These are phyloP conservation scores for Brassica balearica DNA, from an alignment of 441 rosid genomes.

Conservation along the genomic window DNA sequence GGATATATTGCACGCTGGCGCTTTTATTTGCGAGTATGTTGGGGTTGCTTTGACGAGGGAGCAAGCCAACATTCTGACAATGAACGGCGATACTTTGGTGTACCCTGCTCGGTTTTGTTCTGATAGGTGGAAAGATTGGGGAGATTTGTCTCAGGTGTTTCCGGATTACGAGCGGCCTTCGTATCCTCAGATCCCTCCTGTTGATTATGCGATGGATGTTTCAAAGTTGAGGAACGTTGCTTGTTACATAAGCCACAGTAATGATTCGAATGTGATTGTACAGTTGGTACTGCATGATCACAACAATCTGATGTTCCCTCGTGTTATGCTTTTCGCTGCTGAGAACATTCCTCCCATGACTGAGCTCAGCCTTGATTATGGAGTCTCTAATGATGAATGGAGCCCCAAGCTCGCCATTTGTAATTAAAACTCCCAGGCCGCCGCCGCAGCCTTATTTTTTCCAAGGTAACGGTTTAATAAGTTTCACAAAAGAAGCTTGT, in stretches of 20 bases:
- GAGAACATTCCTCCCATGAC: conserved; percentile 88
- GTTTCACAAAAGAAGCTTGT: neutral
- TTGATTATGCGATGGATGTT: conserved; percentile 93
- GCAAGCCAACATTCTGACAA: conserved; percentile 76
- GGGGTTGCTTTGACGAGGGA: conserved; percentile 91
- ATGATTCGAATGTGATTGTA: conserved; percentile 81
- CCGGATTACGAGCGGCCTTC: conserved; percentile 60
- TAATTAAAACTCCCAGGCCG: conserved; percentile 43
- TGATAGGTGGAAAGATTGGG: conserved; percentile 84
- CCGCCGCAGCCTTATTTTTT: neutral
- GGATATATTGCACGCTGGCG: conserved; percentile 87
- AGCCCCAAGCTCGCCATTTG: conserved; percentile 81
- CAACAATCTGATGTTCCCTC: conserved; percentile 85
- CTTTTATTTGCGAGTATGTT: conserved; percentile 87
- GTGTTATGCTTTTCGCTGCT: conserved; percentile 85
- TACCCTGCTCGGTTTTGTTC: conserved; percentile 75
- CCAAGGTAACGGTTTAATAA: conserved; percentile 17
- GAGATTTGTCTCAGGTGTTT: conserved; percentile 78
- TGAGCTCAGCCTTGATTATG: conserved; percentile 93
- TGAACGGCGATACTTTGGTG: conserved; percentile 84
- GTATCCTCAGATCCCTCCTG: conserved; percentile 71
- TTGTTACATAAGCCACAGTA: conserved; percentile 89
- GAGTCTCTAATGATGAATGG: conserved; percentile 68
- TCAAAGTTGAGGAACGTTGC: conserved; percentile 93
- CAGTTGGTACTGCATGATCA: conserved; percentile 88